Conservation (phyloP, 495 filamentous ascomycete species). For the Talaromyces stipitatus region DNA sequence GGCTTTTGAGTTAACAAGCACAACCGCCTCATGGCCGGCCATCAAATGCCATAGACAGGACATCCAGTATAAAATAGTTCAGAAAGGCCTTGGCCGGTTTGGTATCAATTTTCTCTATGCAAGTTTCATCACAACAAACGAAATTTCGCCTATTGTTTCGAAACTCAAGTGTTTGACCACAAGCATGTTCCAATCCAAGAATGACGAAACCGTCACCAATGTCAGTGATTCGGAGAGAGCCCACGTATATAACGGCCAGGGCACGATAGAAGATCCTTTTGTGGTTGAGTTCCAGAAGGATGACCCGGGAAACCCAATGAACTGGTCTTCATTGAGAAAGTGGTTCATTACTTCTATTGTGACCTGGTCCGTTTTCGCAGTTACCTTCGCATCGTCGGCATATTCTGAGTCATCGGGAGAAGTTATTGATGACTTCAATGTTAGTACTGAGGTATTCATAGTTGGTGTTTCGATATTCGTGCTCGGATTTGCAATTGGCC, state of each 20-base stretch:
- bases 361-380: slow-evolving; percentile 14
- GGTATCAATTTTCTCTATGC: neutral
- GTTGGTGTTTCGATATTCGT: slow-evolving; percentile 44
- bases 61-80: no score
- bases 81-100: no score
- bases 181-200: slow-evolving; percentile 10
- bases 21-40: neutral
- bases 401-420: slow-evolving; percentile 31
- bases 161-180: no score
- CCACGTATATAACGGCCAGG: slow-evolving; percentile 14
- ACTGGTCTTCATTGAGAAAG: slow-evolving; percentile 19
- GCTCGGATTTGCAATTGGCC: slow-evolving; percentile 42
- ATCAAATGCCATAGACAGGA: neutral
- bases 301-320: slow-evolving; percentile 56
- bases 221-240: slow-evolving; percentile 45
- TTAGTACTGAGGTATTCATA: slow-evolving; percentile 31
- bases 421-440: slow-evolving; percentile 32
- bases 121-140: neutral
- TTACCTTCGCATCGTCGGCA: slow-evolving; percentile 29
- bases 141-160: neutral
- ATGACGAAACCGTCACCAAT: slow-evolving; percentile 24
- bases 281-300: slow-evolving; percentile 57
- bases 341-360: slow-evolving; percentile 15
- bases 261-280: slow-evolving; percentile 58
- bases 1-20: neutral